A percentile compares a stretch with the other conserved stretches of the same genome.
phyloP scores from a whole-genome alignment of 129 eudicot genomes.

The Erigeron canadensis region DNA sequence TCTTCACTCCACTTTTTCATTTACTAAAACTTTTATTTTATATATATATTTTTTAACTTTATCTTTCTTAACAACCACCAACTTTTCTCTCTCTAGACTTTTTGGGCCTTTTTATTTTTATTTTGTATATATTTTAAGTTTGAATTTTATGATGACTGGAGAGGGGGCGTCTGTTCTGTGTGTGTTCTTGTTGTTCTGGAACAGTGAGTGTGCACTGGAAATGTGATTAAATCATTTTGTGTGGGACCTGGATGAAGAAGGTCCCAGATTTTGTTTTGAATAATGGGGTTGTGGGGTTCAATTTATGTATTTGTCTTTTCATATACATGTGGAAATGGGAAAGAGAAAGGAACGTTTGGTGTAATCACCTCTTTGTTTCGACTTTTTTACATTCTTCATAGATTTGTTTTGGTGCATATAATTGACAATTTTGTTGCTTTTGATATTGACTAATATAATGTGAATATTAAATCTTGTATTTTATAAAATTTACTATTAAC shows the following conservation, averaged over 20 bases:
- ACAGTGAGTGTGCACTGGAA: slow-evolving; percentile 26
- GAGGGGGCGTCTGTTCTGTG: slow-evolving; percentile 2
- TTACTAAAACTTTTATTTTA: slow-evolving; percentile 20
- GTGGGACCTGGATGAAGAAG: slow-evolving; percentile 31
- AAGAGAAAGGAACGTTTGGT: slow-evolving; percentile 3
- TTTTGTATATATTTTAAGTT: slow-evolving; percentile 7
- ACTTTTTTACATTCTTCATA: slow-evolving; percentile 12
- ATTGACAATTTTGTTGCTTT: slow-evolving; percentile 15
- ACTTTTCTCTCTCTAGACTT: slow-evolving; percentile 43
- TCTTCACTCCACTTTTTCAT: slow-evolving; percentile 49
- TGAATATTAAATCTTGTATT: neutral
- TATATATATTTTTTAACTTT: slow-evolving; percentile 16
- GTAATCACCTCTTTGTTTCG: neutral
- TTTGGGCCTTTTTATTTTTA: slow-evolving; percentile 11
- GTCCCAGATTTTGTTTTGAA: slow-evolving; percentile 23
- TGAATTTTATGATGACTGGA: slow-evolving; percentile 14
- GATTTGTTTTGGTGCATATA: slow-evolving; percentile 20
- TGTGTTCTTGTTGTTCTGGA: slow-evolving; percentile 15
- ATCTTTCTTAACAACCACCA: slow-evolving; percentile 34
- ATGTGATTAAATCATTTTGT: slow-evolving; percentile 27
- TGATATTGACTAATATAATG: neutral
- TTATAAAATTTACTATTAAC: neutral
- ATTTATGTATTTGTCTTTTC: slow-evolving; percentile 14
- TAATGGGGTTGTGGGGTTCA: slow-evolving; percentile 26
- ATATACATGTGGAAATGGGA: neutral